Evolutionary conservation across 2,329 filamentous ascomycete genomes (phyloP).

Genomic region (Penicillium paneum): DNA sequence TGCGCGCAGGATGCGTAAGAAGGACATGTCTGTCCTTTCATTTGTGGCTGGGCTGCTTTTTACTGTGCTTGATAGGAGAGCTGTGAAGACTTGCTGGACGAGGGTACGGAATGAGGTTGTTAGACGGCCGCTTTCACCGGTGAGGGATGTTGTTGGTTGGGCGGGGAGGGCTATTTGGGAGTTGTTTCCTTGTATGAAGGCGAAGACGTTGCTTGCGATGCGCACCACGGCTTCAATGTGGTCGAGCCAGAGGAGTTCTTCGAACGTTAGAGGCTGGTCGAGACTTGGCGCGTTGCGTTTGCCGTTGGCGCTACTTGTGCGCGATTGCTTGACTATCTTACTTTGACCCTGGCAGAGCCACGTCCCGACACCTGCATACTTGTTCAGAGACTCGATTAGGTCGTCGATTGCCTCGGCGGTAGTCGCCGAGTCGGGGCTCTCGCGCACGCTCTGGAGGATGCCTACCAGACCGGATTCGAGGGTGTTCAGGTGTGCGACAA

Average conservation of each 20-base stretch:
- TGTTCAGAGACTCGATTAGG: conserved; percentile 73
- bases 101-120: conserved; percentile 67
- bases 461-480: conserved; percentile 75
- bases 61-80: conserved; percentile 74
- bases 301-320: conserved; percentile 31
- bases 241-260: conserved; percentile 65
- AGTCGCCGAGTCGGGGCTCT: conserved; percentile 55
- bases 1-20: conserved; percentile 81
- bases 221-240: conserved; percentile 61
- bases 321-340: conserved; percentile 51
- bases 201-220: conserved; percentile 62
- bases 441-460: conserved; percentile 61
- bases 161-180: conserved; percentile 17
- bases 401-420: conserved; percentile 68
- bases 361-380: conserved; percentile 87
- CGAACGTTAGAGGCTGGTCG: conserved; percentile 56
- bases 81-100: conserved; percentile 88
- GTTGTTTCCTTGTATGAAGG: conserved; percentile 47
- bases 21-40: conserved; percentile 62
- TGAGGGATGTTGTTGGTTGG: conserved; percentile 11
- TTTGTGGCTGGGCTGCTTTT: conserved; percentile 30
- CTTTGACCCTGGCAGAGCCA: conserved; percentile 92
- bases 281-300: conserved; percentile 45
- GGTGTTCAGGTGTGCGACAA: conserved; percentile 75
- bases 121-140: conserved; percentile 45